Evolutionary conservation across 192 early-diverging fungal genomes (phyloP).

Genomic region (Podochytrium sp.): DNA sequence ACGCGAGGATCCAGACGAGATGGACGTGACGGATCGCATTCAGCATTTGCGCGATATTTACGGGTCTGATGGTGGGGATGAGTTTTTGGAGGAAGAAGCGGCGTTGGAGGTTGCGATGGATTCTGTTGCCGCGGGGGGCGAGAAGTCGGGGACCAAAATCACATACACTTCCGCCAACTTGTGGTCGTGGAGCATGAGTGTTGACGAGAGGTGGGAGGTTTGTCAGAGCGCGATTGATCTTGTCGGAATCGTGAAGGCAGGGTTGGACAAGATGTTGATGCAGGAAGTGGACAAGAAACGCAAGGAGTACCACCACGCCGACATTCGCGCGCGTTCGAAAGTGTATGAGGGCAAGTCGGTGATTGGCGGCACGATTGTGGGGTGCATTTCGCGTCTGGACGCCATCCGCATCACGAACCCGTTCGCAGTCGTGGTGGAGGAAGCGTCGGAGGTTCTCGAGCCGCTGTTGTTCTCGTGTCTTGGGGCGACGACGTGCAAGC

Average conservation of each 20-base stretch:
- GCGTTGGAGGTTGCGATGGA: background rate
- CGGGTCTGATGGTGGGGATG: slow-evolving; percentile 4
- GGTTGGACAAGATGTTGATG: slow-evolving; percentile 13
- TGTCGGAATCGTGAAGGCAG: slow-evolving; percentile 4
- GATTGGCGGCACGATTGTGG: slow-evolving; percentile 49
- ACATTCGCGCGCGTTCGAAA: slow-evolving; percentile 36
- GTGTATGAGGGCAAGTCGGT: slow-evolving; percentile 46
- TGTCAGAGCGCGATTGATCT: slow-evolving; percentile 20
- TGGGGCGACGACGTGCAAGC: slow-evolving; percentile 26
- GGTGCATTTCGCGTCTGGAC: slow-evolving; percentile 42
- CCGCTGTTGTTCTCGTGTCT: slow-evolving; percentile 42
- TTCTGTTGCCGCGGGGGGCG: background rate
- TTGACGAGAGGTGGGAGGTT: slow-evolving; percentile 40
- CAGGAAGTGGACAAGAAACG: slow-evolving; percentile 19
- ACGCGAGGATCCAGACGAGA: slow-evolving; percentile 38
- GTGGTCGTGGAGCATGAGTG: slow-evolving; percentile 38
- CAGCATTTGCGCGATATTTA: slow-evolving; percentile 46
- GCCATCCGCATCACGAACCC: slow-evolving; percentile 43
- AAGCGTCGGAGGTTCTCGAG: slow-evolving; percentile 46
- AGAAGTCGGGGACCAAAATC: background rate
- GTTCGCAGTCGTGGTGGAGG: slow-evolving; percentile 45
- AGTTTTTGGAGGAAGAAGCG: slow-evolving; percentile 18
- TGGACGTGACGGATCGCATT: slow-evolving; percentile 39
- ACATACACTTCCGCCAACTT: slow-evolving; percentile 6
- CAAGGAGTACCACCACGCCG: slow-evolving; percentile 32